Percentiles rank a stretch among this genome's conserved stretches.
These are phyloP conservation scores for Cystobasidium slooffiae DNA, from an alignment of 1,284 basidiomycete genomes.

Conservation along the genomic window DNA sequence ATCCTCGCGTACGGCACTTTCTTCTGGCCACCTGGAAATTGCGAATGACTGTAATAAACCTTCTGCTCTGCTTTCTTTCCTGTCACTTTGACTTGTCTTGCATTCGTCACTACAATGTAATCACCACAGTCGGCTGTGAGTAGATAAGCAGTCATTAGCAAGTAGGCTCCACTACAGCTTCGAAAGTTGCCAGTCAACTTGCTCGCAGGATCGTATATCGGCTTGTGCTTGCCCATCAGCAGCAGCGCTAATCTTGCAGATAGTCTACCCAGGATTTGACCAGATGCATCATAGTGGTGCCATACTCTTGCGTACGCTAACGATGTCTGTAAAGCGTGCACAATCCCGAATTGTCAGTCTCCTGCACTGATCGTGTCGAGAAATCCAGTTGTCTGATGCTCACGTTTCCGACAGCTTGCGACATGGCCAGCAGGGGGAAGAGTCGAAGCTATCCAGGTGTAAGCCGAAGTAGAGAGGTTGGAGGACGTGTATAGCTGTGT, in stretches of 20 bases:
- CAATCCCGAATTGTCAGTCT: too few relatives aligned
- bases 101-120: conserved; percentile 96
- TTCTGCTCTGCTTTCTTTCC: conserved; percentile 88
- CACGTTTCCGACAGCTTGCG: conserved; percentile 42
- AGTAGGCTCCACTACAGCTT: neutral
- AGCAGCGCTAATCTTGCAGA: conserved; percentile 91
- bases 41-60: conserved; percentile 85
- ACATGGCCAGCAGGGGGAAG: conserved; percentile 12
- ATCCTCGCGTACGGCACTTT: conserved; percentile 81
- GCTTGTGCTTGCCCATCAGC: conserved; percentile 99
- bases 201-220: conserved; percentile 91
- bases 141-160: conserved; percentile 1
- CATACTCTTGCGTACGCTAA: conserved; percentile 91
- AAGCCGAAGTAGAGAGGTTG: neutral
- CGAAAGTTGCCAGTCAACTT: conserved; percentile 53
- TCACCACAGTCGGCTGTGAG: conserved; percentile 86
- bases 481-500: neutral
- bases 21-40: conserved; percentile 92
- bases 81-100: conserved; percentile 80
- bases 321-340: conserved; percentile 68
- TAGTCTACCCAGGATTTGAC: conserved; percentile 87
- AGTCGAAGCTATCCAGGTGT: too few relatives aligned
- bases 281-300: conserved; percentile 92
- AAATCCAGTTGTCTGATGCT: neutral
- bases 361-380: too few relatives aligned